Base-by-base conservation (phyloP, 345 rosid genomes). In the Corchorus olitorius region DNA sequence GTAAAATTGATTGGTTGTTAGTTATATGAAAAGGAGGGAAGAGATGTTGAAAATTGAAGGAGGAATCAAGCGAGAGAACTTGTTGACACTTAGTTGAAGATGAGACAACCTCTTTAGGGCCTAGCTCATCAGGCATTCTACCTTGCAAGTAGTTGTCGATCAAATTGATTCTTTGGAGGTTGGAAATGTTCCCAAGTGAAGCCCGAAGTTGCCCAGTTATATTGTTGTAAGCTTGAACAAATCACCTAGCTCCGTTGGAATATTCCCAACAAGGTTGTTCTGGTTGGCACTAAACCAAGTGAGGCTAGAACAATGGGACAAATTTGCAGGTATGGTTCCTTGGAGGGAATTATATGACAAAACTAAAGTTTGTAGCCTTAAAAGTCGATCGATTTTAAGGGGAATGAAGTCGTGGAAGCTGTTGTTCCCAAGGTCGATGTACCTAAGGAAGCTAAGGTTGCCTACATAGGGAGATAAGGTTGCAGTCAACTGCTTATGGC, bases 231-330 rank as follows among this genome's bases (percentile, higher is more conserved):
- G 82, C 39, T 76, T 76, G 9, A 55, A 39, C 56, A 82, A 27
- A 4, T 48, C 13, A 12, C 79, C 19, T 0, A 82, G 16, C 55
- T 78, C 84, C 0, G 2, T 0, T 0, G 79, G 78, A 0, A 0
- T 8, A 2, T 52, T 53, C 6, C 86, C 83, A 0, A 75, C 43
- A 11, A 83, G 20, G 4, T 39, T 61, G 45, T 77, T 84, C 53
- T 0, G 0, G 0, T 3, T 0, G 0, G 72, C 61, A 1, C 8
- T 0, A 15, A 80, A 20, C 0, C n/a, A n/a, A 0, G 0, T 2
- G 43, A 77, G 72, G 10, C 53, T 77, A 8, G 79, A 72, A 27
- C 81, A 78, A 43, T 3, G 5, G 20, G 82, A 65, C 20, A 82
- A 53, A 39, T 75, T 82, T 5, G 8, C 4, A n/a, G 85, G 82